A percentile compares a stretch with the other conserved stretches of the same genome.
Conservation (phyloP, 2,329 filamentous ascomycete species). For the Alternaria viburni region DNA sequence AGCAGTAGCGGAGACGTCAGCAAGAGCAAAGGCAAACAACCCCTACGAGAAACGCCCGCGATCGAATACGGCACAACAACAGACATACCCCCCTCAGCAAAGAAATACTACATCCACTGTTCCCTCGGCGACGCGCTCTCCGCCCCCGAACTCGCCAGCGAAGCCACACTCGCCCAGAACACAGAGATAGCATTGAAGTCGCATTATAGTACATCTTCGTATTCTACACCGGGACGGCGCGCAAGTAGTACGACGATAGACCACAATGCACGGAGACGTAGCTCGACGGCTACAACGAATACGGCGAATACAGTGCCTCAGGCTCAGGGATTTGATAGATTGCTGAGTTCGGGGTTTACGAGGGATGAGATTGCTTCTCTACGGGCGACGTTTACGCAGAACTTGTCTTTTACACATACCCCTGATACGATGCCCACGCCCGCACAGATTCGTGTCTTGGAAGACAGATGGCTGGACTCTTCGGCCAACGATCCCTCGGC, state of each 20-base stretch:
- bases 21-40: constrained; percentile 72
- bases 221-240: constrained; percentile 21
- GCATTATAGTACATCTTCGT: constrained; percentile 19
- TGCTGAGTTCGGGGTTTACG: constrained; percentile 82
- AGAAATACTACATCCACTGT: constrained; percentile 88
- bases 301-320: constrained; percentile 67
- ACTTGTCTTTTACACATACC: constrained; percentile 81
- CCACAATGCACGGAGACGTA: constrained; percentile 20
- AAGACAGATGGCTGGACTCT: constrained; percentile 88
- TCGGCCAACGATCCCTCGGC: constrained; percentile 54
- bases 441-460: constrained; percentile 74
- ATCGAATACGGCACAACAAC: constrained; percentile 23
- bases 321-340: constrained; percentile 87
- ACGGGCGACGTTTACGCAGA: constrained; percentile 84
- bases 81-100: constrained; percentile 35
- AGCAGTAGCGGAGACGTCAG: constrained; percentile 21
- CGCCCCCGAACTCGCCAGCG: constrained; percentile 70
- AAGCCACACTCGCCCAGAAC: constrained; percentile 57
- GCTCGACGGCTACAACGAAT: constrained; percentile 40
- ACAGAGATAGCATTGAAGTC: constrained; percentile 49
- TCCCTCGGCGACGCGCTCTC: constrained; percentile 82
- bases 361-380: constrained; percentile 81
- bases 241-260: constrained; percentile 17
- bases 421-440: constrained; percentile 88
- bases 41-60: constrained; percentile 56